A percentile compares a stretch with the other conserved stretches of the same genome.
These are phyloP conservation scores for Lolium multiflorum DNA, from an alignment of 176 grass and related monocot genomes.

Conservation along the genomic window DNA sequence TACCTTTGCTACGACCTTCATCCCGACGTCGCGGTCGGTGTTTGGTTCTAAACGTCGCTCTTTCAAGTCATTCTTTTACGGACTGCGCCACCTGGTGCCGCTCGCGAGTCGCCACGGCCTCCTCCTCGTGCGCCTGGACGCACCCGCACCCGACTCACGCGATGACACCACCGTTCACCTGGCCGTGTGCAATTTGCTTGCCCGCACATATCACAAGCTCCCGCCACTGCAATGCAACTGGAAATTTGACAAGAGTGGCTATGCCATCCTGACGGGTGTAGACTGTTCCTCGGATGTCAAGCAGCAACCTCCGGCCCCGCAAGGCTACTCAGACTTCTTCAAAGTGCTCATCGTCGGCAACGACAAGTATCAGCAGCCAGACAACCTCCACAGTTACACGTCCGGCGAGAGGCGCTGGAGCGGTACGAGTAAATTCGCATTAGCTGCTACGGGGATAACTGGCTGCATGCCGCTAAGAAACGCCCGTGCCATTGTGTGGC, in stretches of 20 bases:
- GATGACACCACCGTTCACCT: neutral
- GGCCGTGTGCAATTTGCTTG: neutral
- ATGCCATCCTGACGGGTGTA: neutral
- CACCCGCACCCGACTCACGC: neutral
- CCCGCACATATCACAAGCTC: neutral
- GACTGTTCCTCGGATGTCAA: neutral
- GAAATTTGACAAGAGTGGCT: neutral
- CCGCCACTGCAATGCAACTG: neutral
- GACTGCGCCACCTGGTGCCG: neutral
- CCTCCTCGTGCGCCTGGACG: neutral
- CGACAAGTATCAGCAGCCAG: neutral
- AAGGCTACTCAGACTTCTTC: neutral
- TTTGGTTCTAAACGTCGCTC: neutral
- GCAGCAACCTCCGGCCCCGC: neutral
- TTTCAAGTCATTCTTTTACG: neutral
- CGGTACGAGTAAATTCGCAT: neutral
- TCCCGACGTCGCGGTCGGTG: neutral
- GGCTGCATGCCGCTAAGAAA: neutral
- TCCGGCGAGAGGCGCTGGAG: neutral
- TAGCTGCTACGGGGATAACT: neutral
- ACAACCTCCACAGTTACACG: neutral
- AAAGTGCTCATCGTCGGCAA: neutral
- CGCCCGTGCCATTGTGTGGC: neutral
- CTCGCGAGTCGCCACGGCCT: neutral
- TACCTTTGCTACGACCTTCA: neutral